These are phyloP conservation scores for Solanum chiquidenum DNA, from an alignment of 257 asterid species.

Conservation along the genomic window DNA sequence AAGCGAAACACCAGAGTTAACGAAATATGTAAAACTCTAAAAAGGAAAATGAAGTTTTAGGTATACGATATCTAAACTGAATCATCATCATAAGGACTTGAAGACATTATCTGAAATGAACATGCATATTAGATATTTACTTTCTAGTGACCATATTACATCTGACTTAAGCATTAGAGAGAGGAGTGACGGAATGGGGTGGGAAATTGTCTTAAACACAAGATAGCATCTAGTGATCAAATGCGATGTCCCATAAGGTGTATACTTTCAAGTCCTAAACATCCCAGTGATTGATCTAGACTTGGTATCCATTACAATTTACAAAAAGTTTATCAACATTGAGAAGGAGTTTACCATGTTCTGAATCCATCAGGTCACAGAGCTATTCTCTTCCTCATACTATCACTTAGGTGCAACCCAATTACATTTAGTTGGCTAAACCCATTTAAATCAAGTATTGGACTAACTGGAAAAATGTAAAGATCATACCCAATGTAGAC, in stretches of 20 bases:
- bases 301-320: background rate
- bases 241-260: background rate
- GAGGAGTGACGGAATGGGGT: background rate
- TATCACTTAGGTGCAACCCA: background rate
- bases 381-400: background rate
- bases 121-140: background rate
- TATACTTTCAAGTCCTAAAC: background rate
- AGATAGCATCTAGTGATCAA: background rate
- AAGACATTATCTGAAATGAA: background rate
- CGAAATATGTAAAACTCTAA: background rate
- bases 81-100: background rate
- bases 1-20: background rate
- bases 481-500: constrained; percentile 84
- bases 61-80: background rate
- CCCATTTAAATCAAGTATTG: background rate
- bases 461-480: background rate
- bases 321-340: background rate
- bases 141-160: background rate
- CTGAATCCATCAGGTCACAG: background rate
- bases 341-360: background rate
- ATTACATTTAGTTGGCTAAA: background rate
- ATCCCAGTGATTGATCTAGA: background rate
- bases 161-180: background rate
- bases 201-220: background rate
- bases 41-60: background rate